Conservation (phyloP, 768 basidiomycete genomes). For the Hypholoma sublateritium region DNA sequence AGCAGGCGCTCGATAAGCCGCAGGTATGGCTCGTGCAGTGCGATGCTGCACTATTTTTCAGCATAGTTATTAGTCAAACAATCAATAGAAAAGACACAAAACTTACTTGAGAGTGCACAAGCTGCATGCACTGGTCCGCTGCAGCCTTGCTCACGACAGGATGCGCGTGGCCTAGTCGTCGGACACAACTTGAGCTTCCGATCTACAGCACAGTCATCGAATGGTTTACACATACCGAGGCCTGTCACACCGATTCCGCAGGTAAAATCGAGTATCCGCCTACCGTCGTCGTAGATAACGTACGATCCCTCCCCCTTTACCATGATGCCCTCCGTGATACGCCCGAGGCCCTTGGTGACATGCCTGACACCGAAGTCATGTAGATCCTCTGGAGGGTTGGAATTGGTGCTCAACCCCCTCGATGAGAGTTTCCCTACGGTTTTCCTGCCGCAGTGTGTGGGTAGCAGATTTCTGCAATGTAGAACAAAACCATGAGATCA, state of each 20-base stretch:
- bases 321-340: constrained; percentile 57
- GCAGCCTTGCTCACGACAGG: constrained; percentile 85
- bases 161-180: constrained; percentile 74
- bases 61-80: not conserved
- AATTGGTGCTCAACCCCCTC: constrained; percentile 12
- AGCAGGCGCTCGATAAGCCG: constrained; percentile 82
- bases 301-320: constrained; percentile 72
- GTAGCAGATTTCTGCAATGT: not conserved
- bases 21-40: constrained; percentile 84
- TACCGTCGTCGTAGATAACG: constrained; percentile 70
- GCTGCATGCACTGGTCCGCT: constrained; percentile 80
- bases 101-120: constrained; percentile 76
- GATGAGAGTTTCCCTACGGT: not conserved
- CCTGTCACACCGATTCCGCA: constrained; percentile 87
- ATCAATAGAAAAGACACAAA: not conserved
- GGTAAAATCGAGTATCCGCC: constrained; percentile 80
- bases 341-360: constrained; percentile 45
- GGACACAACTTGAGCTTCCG: not conserved
- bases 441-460: not conserved
- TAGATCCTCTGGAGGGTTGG: constrained; percentile 24
- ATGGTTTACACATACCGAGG: constrained; percentile 52
- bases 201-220: not conserved
- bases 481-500: not conserved
- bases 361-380: constrained; percentile 42
- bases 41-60: constrained; percentile 74